Evolutionary conservation across 768 basidiomycete genomes (phyloP), one percentile per base, ranked within the genome.

Genomic region (Russula dissimulans): DNA sequence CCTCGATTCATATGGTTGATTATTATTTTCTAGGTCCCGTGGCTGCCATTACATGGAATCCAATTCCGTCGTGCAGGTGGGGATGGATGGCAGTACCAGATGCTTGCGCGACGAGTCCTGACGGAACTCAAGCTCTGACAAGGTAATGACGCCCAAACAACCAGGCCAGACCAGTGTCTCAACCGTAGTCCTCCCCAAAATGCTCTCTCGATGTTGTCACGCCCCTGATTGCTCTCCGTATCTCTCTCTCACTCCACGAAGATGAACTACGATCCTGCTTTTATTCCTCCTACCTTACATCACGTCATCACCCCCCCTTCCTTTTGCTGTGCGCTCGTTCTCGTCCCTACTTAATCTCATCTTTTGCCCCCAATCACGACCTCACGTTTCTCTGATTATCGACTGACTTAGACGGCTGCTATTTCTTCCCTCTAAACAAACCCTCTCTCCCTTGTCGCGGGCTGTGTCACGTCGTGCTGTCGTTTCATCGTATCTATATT

Each of bases 91-190:
- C 22, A 26, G 73, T 97, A 98, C 72, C 92, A 95, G 71, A 93
- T 93, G 90, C 80, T 98, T 42, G 94, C 91, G 26, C 80, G 90
- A 66, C 80, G 90, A 60, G 91, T 93, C 44, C 74, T 93, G 66
- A 93, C 90, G 41, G 91, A 93, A 71, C 79, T 93, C 70, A 92
- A 92, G 74, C 74, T 93, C 78, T 92, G 67, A 72, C 63, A 15
- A 12, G 38, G 36, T 38, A 34, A 26, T 26, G 22, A 15, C 32
- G 6, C 17, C n/a, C 46, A 3, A 7, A n/a, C n/a, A n/a, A n/a
- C n/a, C n/a, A n/a, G n/a, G n/a, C n/a, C n/a, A n/a, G 18, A 11
- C 11, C 12, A 18, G 7, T 41, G 42, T 34, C 54, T 11, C 18
- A 2, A 11, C 7, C 4, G 7, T 7, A 1, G 18, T 32, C 18